Percentiles rank a stretch among this genome's conserved stretches.
Conservation (phyloP, 225 moss, liverwort and hornwort genomes). For the Sphagnum contortum region DNA sequence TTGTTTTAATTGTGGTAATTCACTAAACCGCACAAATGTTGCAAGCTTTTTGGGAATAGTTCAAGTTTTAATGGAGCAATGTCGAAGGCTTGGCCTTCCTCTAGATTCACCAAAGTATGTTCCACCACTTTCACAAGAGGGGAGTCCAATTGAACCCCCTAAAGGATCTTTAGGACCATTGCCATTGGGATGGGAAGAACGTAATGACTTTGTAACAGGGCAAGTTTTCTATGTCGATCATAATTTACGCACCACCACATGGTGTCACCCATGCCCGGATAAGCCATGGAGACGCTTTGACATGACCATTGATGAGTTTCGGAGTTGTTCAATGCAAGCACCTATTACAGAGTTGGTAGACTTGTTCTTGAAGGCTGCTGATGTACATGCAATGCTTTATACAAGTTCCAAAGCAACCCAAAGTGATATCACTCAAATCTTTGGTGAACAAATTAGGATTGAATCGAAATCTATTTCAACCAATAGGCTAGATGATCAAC, state of each 20-base stretch:
- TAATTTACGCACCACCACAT: constrained; percentile 85
- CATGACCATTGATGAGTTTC: constrained; percentile 89
- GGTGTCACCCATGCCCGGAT: constrained; percentile 96
- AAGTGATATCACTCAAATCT: constrained; percentile 95
- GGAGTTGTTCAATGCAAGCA: constrained; percentile 61
- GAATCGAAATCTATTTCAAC: constrained; percentile 66
- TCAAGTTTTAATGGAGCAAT: constrained; percentile 90
- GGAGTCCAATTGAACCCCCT: constrained; percentile 41
- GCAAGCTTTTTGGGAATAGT: constrained; percentile 97
- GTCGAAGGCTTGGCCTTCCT: constrained; percentile 72
- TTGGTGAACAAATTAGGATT: constrained; percentile 72
- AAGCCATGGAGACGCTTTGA: constrained; percentile 86
- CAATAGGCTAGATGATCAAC: constrained; percentile 89
- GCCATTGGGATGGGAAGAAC: constrained; percentile 93
- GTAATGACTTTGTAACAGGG: constrained; percentile 82
- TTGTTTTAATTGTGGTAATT: constrained; percentile 97
- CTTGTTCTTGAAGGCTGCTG: constrained; percentile 77
- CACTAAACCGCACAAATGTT: constrained; percentile 92
- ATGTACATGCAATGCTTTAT: constrained; percentile 96
- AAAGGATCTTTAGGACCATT: constrained; percentile 70
- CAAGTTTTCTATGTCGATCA: constrained; percentile 92
- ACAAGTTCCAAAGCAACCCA: constrained; percentile 98
- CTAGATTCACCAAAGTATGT: constrained; percentile 61
- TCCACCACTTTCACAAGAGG: constrained; percentile 37
- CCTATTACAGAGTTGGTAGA: constrained; percentile 82